A percentile compares a stretch with the other conserved stretches of the same genome.
These are phyloP conservation scores for Lavandula angustifolia DNA, from an alignment of 257 asterid genomes.

Conservation along the genomic window DNA sequence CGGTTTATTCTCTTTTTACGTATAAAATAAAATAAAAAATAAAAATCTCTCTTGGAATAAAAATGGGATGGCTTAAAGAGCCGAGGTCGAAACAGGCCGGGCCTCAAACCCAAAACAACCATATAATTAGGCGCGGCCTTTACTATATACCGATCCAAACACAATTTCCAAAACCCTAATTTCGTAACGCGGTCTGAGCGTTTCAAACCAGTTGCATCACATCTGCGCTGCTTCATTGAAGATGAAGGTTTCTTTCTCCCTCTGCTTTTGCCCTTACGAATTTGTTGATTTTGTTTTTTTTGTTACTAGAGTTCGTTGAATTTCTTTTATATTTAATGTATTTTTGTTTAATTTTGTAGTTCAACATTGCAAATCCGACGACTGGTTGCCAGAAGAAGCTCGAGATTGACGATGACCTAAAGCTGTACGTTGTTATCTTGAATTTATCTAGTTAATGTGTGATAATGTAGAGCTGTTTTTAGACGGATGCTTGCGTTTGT, in stretches of 20 bases:
- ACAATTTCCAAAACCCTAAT: slow-evolving; percentile 21
- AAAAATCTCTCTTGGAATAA: too few species aligned
- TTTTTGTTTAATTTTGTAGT: slow-evolving; percentile 37
- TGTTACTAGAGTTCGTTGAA: not conserved
- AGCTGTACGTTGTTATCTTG: slow-evolving; percentile 40
- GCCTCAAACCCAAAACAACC: too few species aligned
- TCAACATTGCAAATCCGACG: slow-evolving; percentile 54
- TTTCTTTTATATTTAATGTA: not conserved
- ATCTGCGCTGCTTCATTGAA: slow-evolving; percentile 28
- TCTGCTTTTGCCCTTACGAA: not conserved
- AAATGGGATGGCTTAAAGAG: too few species aligned
- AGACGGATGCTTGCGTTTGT: too few species aligned
- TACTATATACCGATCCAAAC: not conserved
- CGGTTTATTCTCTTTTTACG: not conserved
- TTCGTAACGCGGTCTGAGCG: slow-evolving; percentile 25
- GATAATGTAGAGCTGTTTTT: too few species aligned
- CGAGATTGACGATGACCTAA: slow-evolving; percentile 57
- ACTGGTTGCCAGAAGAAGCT: slow-evolving; percentile 68
- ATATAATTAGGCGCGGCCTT: slow-evolving; percentile 46
- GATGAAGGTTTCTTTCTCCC: slow-evolving; percentile 38
- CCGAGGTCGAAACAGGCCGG: too few species aligned
- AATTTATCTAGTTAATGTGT: not conserved
- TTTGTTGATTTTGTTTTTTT: not conserved
- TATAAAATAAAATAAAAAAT: not conserved
- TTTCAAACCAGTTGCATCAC: not conserved